Percentiles rank a stretch among this genome's conserved stretches.
These are phyloP conservation scores for Cryptococcus sp. DNA, from an alignment of 1,284 basidiomycete species.

Conservation along the genomic window DNA sequence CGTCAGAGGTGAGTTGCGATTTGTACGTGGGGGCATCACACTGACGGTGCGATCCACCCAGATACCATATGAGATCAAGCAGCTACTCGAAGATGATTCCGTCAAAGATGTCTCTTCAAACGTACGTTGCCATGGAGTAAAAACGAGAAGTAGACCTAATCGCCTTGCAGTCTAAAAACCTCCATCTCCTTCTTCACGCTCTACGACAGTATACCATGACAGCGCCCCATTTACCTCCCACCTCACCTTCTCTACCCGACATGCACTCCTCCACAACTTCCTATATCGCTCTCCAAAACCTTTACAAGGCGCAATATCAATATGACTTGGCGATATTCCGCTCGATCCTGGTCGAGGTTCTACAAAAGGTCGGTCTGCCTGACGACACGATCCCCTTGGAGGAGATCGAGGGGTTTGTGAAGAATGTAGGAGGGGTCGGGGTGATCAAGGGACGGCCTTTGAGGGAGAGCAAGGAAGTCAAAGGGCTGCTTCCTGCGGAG, in stretches of 20 bases:
- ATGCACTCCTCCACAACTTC: conserved; percentile 89
- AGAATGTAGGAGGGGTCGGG: conserved; percentile 81
- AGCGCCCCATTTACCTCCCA: conserved; percentile 59
- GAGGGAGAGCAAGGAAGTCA: conserved; percentile 62
- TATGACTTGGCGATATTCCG: conserved; percentile 46
- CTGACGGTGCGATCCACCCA: conserved; percentile 21
- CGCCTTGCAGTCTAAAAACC: conserved; percentile 60
- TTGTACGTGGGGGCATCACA: neutral
- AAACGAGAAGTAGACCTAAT: neutral
- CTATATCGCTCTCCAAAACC: conserved; percentile 60
- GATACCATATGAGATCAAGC: conserved; percentile 67
- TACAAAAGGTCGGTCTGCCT: conserved; percentile 40
- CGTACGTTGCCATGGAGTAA: conserved; percentile 36
- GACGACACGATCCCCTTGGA: conserved; percentile 56
- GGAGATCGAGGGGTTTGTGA: conserved; percentile 79
- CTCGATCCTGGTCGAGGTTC: conserved; percentile 40
- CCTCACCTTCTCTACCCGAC: conserved; percentile 78
- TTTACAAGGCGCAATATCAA: conserved; percentile 49
- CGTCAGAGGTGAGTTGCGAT: conserved; percentile 58
- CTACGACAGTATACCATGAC: conserved; percentile 61
- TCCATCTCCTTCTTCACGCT: conserved; percentile 84
- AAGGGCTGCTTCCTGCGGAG: conserved; percentile 49
- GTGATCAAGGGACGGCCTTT: conserved; percentile 73
- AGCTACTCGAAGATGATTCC: conserved; percentile 66
- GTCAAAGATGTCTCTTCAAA: conserved; percentile 53